These are phyloP conservation scores for Bathelium albidoporum DNA, from an alignment of 495 filamentous ascomycete species.

Conservation along the genomic window DNA sequence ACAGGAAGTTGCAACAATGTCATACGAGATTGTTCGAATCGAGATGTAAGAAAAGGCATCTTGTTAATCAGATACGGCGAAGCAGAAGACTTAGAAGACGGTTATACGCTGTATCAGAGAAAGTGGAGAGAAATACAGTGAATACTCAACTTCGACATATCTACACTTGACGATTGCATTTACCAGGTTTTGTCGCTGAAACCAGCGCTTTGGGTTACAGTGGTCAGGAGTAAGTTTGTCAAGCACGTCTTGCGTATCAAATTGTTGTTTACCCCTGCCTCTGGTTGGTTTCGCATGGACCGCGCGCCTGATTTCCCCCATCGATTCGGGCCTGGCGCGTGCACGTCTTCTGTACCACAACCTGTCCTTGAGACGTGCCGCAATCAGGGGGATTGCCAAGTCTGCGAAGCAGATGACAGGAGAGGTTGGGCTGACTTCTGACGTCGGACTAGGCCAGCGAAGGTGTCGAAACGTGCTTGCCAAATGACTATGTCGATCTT, in stretches of 20 bases:
- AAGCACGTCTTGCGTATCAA: background rate
- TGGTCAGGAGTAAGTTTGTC: background rate
- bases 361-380: background rate
- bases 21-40: background rate
- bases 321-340: background rate
- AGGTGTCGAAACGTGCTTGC: background rate
- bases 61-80: background rate
- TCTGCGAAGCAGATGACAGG: background rate
- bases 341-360: background rate
- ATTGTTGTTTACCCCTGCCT: background rate
- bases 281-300: background rate
- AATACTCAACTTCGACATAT: too few species aligned
- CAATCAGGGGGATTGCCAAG: background rate
- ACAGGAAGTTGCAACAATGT: conserved; percentile 7
- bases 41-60: background rate
- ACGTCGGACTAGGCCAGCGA: too few species aligned
- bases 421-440: background rate
- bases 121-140: too few species aligned
- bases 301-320: background rate
- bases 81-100: background rate
- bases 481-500: too few species aligned
- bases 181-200: background rate
- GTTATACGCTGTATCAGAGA: too few species aligned
- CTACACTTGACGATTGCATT: too few species aligned
- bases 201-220: too few species aligned